These are phyloP conservation scores for Nemania serpens DNA, from an alignment of 2,329 filamentous ascomycete species.

Conservation along the genomic window DNA sequence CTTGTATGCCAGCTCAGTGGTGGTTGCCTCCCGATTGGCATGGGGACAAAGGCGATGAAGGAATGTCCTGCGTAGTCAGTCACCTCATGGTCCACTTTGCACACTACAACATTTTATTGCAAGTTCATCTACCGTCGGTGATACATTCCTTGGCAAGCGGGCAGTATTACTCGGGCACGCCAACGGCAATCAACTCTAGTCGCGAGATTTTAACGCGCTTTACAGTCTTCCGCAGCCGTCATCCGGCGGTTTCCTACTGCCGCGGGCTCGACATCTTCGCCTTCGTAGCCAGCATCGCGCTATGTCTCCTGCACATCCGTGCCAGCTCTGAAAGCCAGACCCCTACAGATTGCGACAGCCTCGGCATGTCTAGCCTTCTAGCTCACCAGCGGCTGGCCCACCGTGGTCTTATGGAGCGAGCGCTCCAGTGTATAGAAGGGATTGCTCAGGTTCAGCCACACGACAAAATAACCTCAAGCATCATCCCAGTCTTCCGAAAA, in stretches of 20 bases:
- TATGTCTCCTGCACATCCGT: constrained; percentile 49
- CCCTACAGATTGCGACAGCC: constrained; percentile 4
- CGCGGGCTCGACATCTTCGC: constrained; percentile 50
- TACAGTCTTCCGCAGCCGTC: constrained; percentile 43
- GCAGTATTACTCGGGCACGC: constrained; percentile 46
- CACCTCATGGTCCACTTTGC: constrained; percentile 48
- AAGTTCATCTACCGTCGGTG: constrained; percentile 53
- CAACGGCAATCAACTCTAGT: constrained; percentile 47
- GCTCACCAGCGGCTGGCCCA: constrained; percentile 49
- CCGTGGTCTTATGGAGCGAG: constrained; percentile 48
- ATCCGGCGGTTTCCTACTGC: constrained; percentile 43
- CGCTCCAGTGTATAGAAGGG: constrained; percentile 42
- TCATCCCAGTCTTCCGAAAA: constrained; percentile 42
- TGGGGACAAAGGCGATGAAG: constrained; percentile 15
- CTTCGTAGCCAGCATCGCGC: constrained; percentile 45
- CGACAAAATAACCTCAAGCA: constrained; percentile 33
- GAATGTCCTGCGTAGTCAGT: constrained; percentile 40
- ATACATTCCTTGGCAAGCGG: constrained; percentile 33
- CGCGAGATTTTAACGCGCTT: constrained; percentile 50
- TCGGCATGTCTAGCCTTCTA: constrained; percentile 40
- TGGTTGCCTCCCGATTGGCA: constrained; percentile 42
- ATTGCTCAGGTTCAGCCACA: constrained; percentile 35
- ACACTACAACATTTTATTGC: constrained; percentile 49
- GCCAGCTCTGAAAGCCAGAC: constrained; percentile 35
- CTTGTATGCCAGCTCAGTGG: constrained; percentile 48